A percentile compares a stretch with the other conserved stretches of the same genome.
phyloP scores from a whole-genome alignment of 2,329 filamentous ascomycete species.

The Amesomyces nigricolor region DNA sequence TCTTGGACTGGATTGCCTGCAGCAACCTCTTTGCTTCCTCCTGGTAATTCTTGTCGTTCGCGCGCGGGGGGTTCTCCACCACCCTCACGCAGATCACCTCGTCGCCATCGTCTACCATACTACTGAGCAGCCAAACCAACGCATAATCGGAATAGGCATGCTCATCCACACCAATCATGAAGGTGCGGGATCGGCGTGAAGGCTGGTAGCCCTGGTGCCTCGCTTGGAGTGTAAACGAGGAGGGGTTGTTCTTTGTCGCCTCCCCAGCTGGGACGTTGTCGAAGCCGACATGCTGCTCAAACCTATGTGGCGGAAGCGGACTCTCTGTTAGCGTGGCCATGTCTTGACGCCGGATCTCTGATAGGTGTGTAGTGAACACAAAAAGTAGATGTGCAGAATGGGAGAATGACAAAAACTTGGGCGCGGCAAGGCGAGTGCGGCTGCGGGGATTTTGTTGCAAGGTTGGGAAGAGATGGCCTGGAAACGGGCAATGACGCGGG shows the following conservation, averaged over 20 bases:
- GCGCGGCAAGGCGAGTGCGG: too few species aligned
- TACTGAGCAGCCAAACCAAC: constrained; percentile 85
- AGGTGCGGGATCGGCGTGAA: constrained; percentile 74
- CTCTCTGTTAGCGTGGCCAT: constrained; percentile 42
- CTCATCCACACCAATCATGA: constrained; percentile 85
- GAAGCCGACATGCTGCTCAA: constrained; percentile 55
- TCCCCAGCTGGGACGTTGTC: constrained; percentile 55
- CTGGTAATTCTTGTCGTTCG: constrained; percentile 65
- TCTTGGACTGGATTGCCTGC: constrained; percentile 71
- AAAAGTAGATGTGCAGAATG: constrained; percentile 1
- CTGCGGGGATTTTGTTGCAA: background rate
- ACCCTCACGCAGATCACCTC: constrained; percentile 88
- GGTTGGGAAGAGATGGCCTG: background rate
- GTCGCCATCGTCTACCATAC: constrained; percentile 88
- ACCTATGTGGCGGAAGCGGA: constrained; percentile 41
- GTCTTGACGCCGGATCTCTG: constrained; percentile 11
- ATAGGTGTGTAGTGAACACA: background rate
- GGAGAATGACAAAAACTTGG: background rate
- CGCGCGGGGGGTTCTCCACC: constrained; percentile 73
- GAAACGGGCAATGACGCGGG: constrained; percentile 11
- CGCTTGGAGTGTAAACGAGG: constrained; percentile 74
- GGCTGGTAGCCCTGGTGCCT: constrained; percentile 83
- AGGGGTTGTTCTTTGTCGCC: constrained; percentile 52
- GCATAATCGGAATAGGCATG: constrained; percentile 91
- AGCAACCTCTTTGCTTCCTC: constrained; percentile 70